Base-by-base conservation (phyloP, 768 basidiomycete species). In the Glaciozyma antarctica region DNA sequence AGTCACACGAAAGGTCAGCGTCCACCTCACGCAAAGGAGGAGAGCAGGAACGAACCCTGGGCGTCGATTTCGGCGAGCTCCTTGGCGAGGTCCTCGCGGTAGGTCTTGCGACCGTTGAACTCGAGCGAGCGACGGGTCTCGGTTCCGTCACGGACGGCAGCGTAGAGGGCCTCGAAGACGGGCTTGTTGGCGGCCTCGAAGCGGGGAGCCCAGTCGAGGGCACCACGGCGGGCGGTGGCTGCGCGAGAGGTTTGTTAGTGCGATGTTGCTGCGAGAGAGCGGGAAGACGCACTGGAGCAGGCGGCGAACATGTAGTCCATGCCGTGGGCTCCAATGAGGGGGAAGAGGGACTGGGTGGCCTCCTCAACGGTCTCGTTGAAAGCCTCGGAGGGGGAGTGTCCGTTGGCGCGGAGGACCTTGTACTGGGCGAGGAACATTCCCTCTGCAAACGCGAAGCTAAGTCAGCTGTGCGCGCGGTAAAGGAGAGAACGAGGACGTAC, bases 291-390 rank as follows among this genome's bases (percentile, higher is more conserved):
- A 54, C 51, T 44, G 61, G 55, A 51, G 63, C 21, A 60, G 54
- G 8, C 17, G 48, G 45, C n/a, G 24, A 58, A 49, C 58, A 60
- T 48, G 68, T 71, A 74, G 65, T 69, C 73, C 71, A 69, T 67
- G 55, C 62, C 66, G 77, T 95, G 88, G 75, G 87, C 83, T 71
- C 94, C 95, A 74, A 99, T 91, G 78, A 99, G 79, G 66, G 95
- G 95, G 82, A 90, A 97, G 69, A 99, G 85, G 47, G 91, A 94
- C 77, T 99, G 93, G 51, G 94, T 98, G n/a, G 95, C 95, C 81
- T 98, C 95, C 79, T 98, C 95, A 67, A 98, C 95, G 65, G 95
- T 98, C 82, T 99, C 95, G 79, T 99, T 98, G 85, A 99, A 98
- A 57, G 93, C 93, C 77, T 99, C 95, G 51, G 94, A 98, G 61